phyloP scores from a whole-genome alignment of 805 yeast genomes.

The Hanseniaspora lindneri region DNA sequence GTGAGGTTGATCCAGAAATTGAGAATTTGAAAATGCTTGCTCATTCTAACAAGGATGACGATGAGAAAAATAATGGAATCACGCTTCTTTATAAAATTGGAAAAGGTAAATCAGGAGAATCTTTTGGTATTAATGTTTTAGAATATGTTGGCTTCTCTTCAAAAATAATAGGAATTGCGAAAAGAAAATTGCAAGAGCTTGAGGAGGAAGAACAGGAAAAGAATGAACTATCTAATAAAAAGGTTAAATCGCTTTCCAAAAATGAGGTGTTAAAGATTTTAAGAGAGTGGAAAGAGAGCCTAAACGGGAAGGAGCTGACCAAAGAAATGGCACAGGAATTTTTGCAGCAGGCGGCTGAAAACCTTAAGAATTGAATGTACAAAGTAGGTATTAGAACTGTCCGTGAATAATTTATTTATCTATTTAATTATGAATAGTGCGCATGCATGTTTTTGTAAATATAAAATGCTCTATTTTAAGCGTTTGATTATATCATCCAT shows the following conservation, averaged over 20 bases:
- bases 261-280: conserved; percentile 27
- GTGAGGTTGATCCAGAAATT: conserved; percentile 61
- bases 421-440: no score
- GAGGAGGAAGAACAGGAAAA: conserved; percentile 42
- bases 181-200: conserved; percentile 79
- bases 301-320: conserved; percentile 35
- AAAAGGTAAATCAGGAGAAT: conserved; percentile 88
- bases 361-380: not conserved
- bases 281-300: conserved; percentile 42
- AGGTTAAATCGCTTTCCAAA: conserved; percentile 2
- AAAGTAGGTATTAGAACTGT: not conserved
- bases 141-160: conserved; percentile 87
- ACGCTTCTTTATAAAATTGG: conserved; percentile 89
- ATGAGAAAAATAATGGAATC: conserved; percentile 43
- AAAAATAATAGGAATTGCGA: conserved; percentile 89
- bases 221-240: conserved; percentile 11
- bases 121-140: conserved; percentile 96
- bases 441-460: no score
- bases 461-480: not conserved
- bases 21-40: conserved; percentile 87
- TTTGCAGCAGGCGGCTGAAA: conserved; percentile 1
- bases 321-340: conserved; percentile 30
- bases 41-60: conserved; percentile 46
- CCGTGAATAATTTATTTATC: no score
- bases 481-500: conserved; percentile 29